Evolutionary conservation across 2,329 filamentous ascomycete species (phyloP), one percentile per base, ranked within the genome.

Genomic region (Hirsutella minnesotensis): DNA sequence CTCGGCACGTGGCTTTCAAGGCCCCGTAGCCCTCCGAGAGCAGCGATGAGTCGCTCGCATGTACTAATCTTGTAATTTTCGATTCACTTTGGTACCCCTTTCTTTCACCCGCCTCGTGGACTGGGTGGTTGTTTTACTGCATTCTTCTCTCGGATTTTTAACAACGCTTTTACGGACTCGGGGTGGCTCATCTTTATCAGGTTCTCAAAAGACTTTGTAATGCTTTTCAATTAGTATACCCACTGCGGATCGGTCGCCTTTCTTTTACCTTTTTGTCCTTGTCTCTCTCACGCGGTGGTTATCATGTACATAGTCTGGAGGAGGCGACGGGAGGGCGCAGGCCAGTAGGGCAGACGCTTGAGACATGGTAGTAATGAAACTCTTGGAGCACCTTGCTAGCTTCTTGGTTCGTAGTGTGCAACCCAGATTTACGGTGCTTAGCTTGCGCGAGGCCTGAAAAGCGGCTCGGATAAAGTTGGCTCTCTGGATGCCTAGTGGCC

Each of bases 1-100:
- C 4, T 47, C 52, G 24, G 46, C 57, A n/a, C 51, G 56, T 20
- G 68, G 67, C 3, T 79, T 80, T 50, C 68, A 79, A 54, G 75
- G 75, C 0, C 73, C 76, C 1, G 62, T 66, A 19, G 58, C 69
- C 9, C 50, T 76, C 44, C 65, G 66, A 40, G 61, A 56, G 31
- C 56, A 60, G 47, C 34, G 27, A 40, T 21, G 27, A 40, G 33
- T n/a, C 9, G 2, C n/a, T n/a, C n/a, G 4, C 33, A n/a, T 16
- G 12, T 35, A n/a, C 12, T 16, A 8, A 18, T 16, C 16, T 9
- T 35, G 33, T 16, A 4, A 35, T n/a, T n/a, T 35, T 19, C 15
- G 16, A n/a, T 33, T n/a, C n/a, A 9, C 4, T 18, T 16, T 30
- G 22, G 19, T 22, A 16, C 19, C 20, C 19, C 29, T 20, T 31